Evolutionary conservation across 352 stramenopile genomes (phyloP).

Genomic region (Pythium dissotocum): DNA sequence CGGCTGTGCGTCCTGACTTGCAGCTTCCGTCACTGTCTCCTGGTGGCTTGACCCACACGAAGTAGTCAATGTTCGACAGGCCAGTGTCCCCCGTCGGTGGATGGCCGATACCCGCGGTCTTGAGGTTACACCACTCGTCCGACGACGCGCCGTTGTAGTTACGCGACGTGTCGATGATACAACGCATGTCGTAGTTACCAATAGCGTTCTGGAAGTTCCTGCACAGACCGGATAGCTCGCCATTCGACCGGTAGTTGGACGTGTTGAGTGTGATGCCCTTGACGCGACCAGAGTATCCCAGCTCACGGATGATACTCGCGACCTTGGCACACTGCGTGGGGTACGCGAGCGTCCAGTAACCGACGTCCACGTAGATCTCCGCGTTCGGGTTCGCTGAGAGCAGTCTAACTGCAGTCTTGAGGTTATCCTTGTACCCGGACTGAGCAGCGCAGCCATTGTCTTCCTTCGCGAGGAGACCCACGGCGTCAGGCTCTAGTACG

Average conservation of each 20-base stretch:
- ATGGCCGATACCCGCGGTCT: slow-evolving; percentile 52
- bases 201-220: slow-evolving; percentile 44
- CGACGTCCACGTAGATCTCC: slow-evolving; percentile 61
- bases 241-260: slow-evolving; percentile 68
- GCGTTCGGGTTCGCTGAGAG: slow-evolving; percentile 43
- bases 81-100: slow-evolving; percentile 53
- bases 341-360: slow-evolving; percentile 53
- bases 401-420: slow-evolving; percentile 32
- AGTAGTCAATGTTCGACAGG: slow-evolving; percentile 61
- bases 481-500: slow-evolving; percentile 62
- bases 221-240: slow-evolving; percentile 37
- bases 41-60: slow-evolving; percentile 69
- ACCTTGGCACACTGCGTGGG: not conserved
- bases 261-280: slow-evolving; percentile 72
- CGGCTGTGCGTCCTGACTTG: slow-evolving; percentile 11
- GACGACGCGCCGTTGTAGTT: slow-evolving; percentile 49
- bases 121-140: slow-evolving; percentile 75
- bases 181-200: slow-evolving; percentile 23
- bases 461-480: slow-evolving; percentile 49
- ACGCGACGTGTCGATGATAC: slow-evolving; percentile 67
- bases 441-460: slow-evolving; percentile 35
- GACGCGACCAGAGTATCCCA: slow-evolving; percentile 25
- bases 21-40: slow-evolving; percentile 70
- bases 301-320: slow-evolving; percentile 23
- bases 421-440: slow-evolving; percentile 50